Evolutionary conservation across 2,329 filamentous ascomycete genomes (phyloP), one percentile per base, ranked within the genome.

Genomic region (Nannizziopsis arthrosporioides): DNA sequence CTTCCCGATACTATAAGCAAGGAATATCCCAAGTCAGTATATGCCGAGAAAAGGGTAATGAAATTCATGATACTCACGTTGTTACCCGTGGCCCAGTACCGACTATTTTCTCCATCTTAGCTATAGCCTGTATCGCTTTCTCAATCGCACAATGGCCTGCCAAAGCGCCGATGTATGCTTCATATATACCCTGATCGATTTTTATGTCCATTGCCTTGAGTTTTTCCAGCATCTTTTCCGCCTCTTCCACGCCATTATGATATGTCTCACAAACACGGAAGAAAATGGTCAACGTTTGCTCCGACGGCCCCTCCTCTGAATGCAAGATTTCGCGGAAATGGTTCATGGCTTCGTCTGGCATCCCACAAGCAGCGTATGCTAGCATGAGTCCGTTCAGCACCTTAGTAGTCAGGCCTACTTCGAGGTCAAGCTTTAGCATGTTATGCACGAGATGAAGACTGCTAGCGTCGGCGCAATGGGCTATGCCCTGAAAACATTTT

Each of bases 371-470:
- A 1, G 80, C 78, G 61, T 94, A 90, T 0, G 86, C 89, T 10
- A 92, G 73, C 81, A 98, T 94, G 42, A 96, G 70, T 0, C 84
- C 80, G 58, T 94, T 96, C 57, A 83, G 79, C 1, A 96, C 71
- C 48, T 71, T 73, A 0, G 90, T 96, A 56, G 77, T 81, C 3
- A 82, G 75, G 6, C 40, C 46, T 34, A 96, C 75, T 37, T 78
- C 77, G n/a, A 81, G 75, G 63, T 98, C 92, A 63, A 95, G 81
- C 68, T 94, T 96, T 55, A 95, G 74, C 78, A 94, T 90, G 61
- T 95, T 94, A 68, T 94, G 84, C 1, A 94, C 77, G 53, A 84
- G 78, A 50, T 80, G 78, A 15, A 95, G 69, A 37, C 80, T 80
- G 48, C 85, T 80, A 1, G 68, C 59, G 56, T 84, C 80, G 11